These are phyloP conservation scores for Aquilaria sinensis DNA, from an alignment of 345 rosid species.

Conservation along the genomic window DNA sequence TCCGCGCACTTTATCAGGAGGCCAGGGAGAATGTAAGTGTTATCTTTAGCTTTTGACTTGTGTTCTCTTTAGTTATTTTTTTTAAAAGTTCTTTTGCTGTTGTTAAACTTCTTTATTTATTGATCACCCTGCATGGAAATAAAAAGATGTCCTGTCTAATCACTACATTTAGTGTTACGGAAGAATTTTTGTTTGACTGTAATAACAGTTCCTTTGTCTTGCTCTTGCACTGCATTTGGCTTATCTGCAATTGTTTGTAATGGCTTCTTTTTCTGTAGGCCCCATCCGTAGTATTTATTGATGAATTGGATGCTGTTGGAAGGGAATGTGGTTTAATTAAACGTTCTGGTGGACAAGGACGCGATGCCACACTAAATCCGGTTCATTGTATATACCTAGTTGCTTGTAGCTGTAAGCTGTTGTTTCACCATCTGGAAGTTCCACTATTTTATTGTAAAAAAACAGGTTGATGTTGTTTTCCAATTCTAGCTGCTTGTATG, in stretches of 20 bases:
- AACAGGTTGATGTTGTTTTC: not conserved
- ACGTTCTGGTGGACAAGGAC: slow-evolving; percentile 98
- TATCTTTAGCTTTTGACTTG: slow-evolving; percentile 11
- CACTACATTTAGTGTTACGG: no score
- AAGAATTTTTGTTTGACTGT: no score
- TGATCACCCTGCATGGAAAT: no score
- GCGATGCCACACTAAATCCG: slow-evolving; percentile 97
- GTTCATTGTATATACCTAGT: slow-evolving; percentile 23
- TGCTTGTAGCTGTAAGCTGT: not conserved
- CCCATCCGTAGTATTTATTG: slow-evolving; percentile 89
- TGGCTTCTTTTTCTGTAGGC: slow-evolving; percentile 38
- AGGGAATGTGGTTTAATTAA: slow-evolving; percentile 92
- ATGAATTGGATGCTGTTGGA: slow-evolving; percentile 96
- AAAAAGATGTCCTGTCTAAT: no score
- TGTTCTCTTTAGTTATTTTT: not conserved
- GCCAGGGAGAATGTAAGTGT: slow-evolving; percentile 68
- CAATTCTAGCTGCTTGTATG: slow-evolving; percentile 74
- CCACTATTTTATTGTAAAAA: not conserved
- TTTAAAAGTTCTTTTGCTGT: no score
- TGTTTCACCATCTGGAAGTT: no score
- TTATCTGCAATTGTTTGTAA: not conserved
- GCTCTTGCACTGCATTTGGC: not conserved
- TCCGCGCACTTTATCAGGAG: slow-evolving; percentile 88
- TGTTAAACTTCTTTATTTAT: no score
- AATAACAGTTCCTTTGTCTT: not conserved